Percentiles rank a stretch among this genome's conserved stretches.
These are phyloP conservation scores for Trypanosomatidae sp. DNA, from an alignment of 208 protist species.

Conservation along the genomic window DNA sequence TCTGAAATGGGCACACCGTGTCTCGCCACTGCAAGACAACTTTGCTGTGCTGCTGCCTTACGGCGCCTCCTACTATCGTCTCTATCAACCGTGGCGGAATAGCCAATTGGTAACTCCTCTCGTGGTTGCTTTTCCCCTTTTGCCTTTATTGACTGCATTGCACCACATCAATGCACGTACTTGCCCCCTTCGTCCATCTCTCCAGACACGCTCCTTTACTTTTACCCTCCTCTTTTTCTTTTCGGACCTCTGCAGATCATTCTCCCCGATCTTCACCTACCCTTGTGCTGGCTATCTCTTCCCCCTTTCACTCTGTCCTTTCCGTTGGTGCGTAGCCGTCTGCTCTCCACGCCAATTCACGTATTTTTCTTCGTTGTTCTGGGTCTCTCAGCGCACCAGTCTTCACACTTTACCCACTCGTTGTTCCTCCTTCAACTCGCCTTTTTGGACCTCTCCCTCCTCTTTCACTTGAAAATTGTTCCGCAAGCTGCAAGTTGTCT, in stretches of 20 bases:
- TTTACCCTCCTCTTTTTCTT: background rate
- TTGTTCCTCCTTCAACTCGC: background rate
- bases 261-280: background rate
- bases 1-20: background rate
- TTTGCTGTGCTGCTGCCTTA: slow-evolving; percentile 1
- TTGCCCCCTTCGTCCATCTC: background rate
- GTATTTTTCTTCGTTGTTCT: background rate
- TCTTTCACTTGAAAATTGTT: slow-evolving; percentile 8
- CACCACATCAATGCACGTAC: background rate
- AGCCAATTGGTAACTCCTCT: background rate
- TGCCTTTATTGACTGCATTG: background rate
- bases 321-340: background rate
- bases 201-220: background rate
- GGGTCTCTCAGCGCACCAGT: background rate
- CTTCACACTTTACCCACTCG: background rate
- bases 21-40: background rate
- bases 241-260: background rate
- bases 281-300: background rate
- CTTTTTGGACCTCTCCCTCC: background rate
- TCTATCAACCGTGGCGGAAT: background rate
- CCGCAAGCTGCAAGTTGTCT: slow-evolving; percentile 29
- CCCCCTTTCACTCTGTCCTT: background rate
- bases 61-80: background rate
- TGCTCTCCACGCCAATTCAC: background rate
- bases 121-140: background rate